A percentile compares a stretch with the other conserved stretches of the same genome.
These are phyloP conservation scores for Coemansia sp. DNA, from an alignment of 192 early-diverging fungal species.

Conservation along the genomic window DNA sequence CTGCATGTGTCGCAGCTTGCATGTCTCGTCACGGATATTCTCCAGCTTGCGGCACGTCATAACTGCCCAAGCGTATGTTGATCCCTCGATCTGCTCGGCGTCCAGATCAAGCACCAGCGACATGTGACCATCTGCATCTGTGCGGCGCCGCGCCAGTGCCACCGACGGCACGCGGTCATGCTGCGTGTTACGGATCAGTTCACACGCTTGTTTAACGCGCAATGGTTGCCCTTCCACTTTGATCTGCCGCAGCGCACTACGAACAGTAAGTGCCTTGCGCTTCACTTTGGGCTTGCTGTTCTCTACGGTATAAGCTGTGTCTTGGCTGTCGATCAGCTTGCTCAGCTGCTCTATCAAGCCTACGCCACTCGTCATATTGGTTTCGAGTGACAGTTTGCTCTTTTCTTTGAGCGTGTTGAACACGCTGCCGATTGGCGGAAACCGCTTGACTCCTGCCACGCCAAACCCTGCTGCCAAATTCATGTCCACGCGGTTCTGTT, in stretches of 20 bases:
- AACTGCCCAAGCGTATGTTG: not conserved
- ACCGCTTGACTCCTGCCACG: constrained; percentile 26
- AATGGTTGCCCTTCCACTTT: not conserved
- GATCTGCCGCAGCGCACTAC: not conserved
- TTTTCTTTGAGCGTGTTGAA: constrained; percentile 4
- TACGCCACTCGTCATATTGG: not conserved
- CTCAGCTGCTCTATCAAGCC: not conserved
- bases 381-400: not conserved
- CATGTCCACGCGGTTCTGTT: not conserved
- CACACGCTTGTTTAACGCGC: not conserved
- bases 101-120: constrained; percentile 4
- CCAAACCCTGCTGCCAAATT: constrained; percentile 9
- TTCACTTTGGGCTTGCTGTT: not conserved
- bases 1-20: not conserved
- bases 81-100: not conserved
- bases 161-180: not conserved
- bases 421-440: constrained; percentile 15
- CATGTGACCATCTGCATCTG: not conserved
- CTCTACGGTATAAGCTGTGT: not conserved
- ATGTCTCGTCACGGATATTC: not conserved
- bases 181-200: not conserved
- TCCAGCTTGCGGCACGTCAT: not conserved
- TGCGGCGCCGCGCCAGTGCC: not conserved
- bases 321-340: not conserved
- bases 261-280: not conserved